A percentile compares a stretch with the other conserved stretches of the same genome.
Evolutionary conservation across 2,329 filamentous ascomycete species (phyloP).

Genomic region (Beauveria rudraprayagi): DNA sequence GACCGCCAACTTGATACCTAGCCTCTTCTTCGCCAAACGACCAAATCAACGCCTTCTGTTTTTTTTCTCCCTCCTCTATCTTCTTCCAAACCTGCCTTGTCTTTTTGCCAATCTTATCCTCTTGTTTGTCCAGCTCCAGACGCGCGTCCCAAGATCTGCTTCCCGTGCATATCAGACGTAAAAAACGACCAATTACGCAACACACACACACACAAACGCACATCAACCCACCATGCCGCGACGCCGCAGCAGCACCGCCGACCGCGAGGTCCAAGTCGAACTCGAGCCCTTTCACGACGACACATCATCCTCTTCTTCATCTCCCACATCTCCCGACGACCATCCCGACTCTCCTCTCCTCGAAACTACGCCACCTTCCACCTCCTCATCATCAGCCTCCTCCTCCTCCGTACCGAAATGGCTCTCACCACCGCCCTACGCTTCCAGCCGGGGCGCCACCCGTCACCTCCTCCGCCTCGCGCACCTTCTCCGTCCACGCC

Average conservation of each 20-base stretch:
- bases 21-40: not conserved
- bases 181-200: not conserved
- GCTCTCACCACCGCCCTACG: slow-evolving; percentile 1
- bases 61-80: not conserved
- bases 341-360: slow-evolving; percentile 8
- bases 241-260: not conserved
- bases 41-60: too few species aligned
- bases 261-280: not conserved
- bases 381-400: not conserved
- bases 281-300: slow-evolving; percentile 12
- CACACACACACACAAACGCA: not conserved
- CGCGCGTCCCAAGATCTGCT: too few species aligned
- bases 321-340: not conserved
- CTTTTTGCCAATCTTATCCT: too few species aligned
- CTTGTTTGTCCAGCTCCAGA: too few species aligned
- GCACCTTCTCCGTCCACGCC: not conserved
- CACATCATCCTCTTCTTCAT: not conserved
- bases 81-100: not conserved
- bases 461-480: not conserved
- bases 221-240: not conserved
- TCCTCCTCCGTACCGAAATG: slow-evolving; percentile 7
- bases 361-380: not conserved
- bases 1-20: not conserved
- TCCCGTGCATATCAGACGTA: too few species aligned
- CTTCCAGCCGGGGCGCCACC: not conserved